Evolutionary conservation across 371 early-diverging fungal genomes (phyloP).

Genomic region (Saksenaea oblongispora): DNA sequence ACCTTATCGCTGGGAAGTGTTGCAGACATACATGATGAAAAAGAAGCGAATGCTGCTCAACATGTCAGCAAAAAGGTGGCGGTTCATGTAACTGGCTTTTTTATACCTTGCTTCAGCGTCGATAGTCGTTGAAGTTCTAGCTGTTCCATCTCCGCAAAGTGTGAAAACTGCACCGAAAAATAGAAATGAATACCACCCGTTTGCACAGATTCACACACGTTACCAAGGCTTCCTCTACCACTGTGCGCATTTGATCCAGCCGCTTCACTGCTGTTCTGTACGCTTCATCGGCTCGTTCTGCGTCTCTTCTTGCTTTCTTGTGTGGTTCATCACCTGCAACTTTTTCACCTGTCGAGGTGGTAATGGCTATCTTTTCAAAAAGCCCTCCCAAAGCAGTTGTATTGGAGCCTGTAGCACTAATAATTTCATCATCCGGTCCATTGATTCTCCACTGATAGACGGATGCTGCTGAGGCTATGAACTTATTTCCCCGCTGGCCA

Average conservation of each 20-base stretch:
- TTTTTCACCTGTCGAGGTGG: slow-evolving; percentile 3
- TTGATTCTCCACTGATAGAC: slow-evolving; percentile 72
- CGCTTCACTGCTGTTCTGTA: slow-evolving; percentile 64
- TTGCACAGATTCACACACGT: not conserved
- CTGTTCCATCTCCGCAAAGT: slow-evolving; percentile 62
- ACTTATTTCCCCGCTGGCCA: slow-evolving; percentile 74
- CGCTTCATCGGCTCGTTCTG: slow-evolving; percentile 63
- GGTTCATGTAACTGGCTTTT: not conserved
- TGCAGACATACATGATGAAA: slow-evolving; percentile 58
- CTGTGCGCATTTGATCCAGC: slow-evolving; percentile 67
- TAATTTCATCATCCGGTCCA: slow-evolving; percentile 23
- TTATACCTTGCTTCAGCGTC: slow-evolving; percentile 47
- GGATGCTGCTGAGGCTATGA: slow-evolving; percentile 58
- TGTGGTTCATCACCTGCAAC: slow-evolving; percentile 31
- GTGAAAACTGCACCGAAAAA: slow-evolving; percentile 50
- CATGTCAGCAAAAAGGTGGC: slow-evolving; percentile 4
- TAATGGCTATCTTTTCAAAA: slow-evolving; percentile 27
- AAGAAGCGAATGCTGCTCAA: slow-evolving; percentile 54
- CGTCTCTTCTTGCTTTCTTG: slow-evolving; percentile 63
- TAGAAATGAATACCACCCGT: not conserved
- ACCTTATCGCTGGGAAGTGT: slow-evolving; percentile 59
- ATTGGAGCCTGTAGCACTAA: slow-evolving; percentile 15
- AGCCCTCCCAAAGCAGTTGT: slow-evolving; percentile 30
- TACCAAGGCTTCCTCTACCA: slow-evolving; percentile 72
- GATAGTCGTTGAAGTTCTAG: slow-evolving; percentile 57